These are phyloP conservation scores for Amphibolis antarctica DNA, from an alignment of 106 monocot genomes.

Conservation along the genomic window DNA sequence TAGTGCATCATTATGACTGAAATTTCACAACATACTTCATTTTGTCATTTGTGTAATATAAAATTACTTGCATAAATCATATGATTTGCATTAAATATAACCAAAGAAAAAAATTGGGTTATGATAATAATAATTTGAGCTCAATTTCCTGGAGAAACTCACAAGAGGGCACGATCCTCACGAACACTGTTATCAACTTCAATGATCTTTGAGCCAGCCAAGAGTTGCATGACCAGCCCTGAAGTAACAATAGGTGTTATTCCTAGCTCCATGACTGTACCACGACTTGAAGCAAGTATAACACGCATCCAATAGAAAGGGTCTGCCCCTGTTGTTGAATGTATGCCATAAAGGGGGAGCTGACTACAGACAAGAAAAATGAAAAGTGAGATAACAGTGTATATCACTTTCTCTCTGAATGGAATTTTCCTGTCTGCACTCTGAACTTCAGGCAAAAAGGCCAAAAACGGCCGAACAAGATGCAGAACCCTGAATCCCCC, in stretches of 20 bases:
- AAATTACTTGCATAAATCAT: no score
- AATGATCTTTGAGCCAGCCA: conserved; percentile 30
- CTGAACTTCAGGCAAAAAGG: conserved; percentile 16
- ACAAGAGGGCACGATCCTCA: conserved; percentile 27
- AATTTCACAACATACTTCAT: no score
- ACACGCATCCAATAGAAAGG: conserved; percentile 23
- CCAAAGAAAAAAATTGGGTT: not conserved
- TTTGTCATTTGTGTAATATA: no score
- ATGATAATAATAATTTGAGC: not conserved
- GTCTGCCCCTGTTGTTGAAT: conserved; percentile 20
- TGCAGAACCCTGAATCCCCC: conserved; percentile 21
- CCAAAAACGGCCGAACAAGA: conserved; percentile 15
- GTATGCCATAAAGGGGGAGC: conserved; percentile 30
- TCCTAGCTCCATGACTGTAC: conserved; percentile 20
- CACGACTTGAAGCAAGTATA: conserved; percentile 17
- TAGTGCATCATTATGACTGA: no score
- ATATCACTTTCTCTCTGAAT: conserved; percentile 22
- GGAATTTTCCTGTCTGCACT: conserved; percentile 20
- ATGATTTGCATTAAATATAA: not conserved
- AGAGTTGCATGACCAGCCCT: conserved; percentile 21
- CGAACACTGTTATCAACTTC: conserved; percentile 31
- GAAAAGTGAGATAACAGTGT: conserved; percentile 26
- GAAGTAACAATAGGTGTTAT: conserved; percentile 19
- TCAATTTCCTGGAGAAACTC: not conserved
- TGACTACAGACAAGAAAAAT: conserved; percentile 32